These are phyloP conservation scores for Trypanosoma lewisi DNA, from an alignment of 208 protist genomes.

Conservation along the genomic window DNA sequence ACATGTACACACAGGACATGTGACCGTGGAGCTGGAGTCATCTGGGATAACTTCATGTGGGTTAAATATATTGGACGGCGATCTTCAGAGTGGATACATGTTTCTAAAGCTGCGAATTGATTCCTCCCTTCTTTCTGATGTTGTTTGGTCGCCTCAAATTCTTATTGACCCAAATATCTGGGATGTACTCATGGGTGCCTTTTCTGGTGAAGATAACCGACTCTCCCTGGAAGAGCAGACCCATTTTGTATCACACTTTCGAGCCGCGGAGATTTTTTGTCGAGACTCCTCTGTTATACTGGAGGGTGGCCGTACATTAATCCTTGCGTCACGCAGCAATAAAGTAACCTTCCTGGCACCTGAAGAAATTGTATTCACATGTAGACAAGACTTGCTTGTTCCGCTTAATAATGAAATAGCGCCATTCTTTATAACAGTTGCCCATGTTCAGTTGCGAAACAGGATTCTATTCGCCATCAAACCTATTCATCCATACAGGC, in stretches of 20 bases:
- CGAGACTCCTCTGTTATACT: slow-evolving; percentile 58
- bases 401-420: neutral
- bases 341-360: slow-evolving; percentile 40
- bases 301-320: slow-evolving; percentile 52
- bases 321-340: slow-evolving; percentile 64
- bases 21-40: neutral
- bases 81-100: slow-evolving; percentile 65
- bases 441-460: slow-evolving; percentile 69
- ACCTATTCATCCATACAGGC: slow-evolving; percentile 51
- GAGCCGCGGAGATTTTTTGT: slow-evolving; percentile 58
- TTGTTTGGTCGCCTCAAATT: slow-evolving; percentile 28
- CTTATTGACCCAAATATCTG: slow-evolving; percentile 35
- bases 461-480: slow-evolving; percentile 74
- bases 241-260: slow-evolving; percentile 56
- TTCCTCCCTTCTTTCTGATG: slow-evolving; percentile 19
- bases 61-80: slow-evolving; percentile 74
- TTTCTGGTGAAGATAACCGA: slow-evolving; percentile 52
- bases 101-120: slow-evolving; percentile 64
- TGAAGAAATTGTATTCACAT: slow-evolving; percentile 51
- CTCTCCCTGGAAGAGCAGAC: slow-evolving; percentile 29
- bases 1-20: neutral
- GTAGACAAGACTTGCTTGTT: slow-evolving; percentile 24
- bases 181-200: slow-evolving; percentile 55
- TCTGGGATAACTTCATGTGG: slow-evolving; percentile 46
- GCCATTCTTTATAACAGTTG: slow-evolving; percentile 2